Base-by-base conservation (phyloP, 164 flowering plant genomes). In the Berberis vulgaris region DNA sequence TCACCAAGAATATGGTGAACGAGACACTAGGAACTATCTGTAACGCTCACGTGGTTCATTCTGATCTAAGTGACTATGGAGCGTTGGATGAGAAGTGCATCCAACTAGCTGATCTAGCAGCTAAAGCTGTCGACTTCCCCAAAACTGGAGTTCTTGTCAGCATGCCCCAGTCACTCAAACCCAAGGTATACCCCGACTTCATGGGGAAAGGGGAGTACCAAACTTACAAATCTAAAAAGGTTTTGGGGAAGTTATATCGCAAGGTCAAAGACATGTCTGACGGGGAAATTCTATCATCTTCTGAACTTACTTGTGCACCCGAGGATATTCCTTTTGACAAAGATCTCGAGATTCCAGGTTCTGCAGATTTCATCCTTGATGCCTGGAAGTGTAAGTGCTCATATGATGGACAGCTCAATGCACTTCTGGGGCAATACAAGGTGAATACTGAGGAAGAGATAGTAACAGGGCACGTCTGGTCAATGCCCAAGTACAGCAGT, bases 11-110 rank as follows among this genome's bases (percentile, higher is more conserved):
- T 79, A 86, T 95, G 86, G 86, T 82, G 54, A 85, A 81, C 67
- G 97, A 84, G 61, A 79, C 57, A 59, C 81, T 95, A 11, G 99
- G 99, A 4, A 2, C 82, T 5, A 91, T 95, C 43, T 91, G 97
- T 84, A 83, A 89, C 69, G 92, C 99, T 0, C 99, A 91, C 67
- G 99, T 95, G 62, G 99, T 91, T 62, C 97, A 88, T 74, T 97
- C 99, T 41, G 99, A 95, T 66, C 69, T 57, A 26, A 91, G 97
- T 60, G 87, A 81, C 1, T 4, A 68, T 61, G 97, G 96, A 6
- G 99, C 99, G 3, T 9, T 80, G 70, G 97, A 95, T 72, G 88
- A 86, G 63, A 84, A 83, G 7, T 95, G 99, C 75, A 59, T 84
- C 2, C 53, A 61, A 40, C 74, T 95, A 45, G 97, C 99, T 5